Conservation (phyloP, 108 stramenopile genomes). For the Skeletonema tropicum region DNA sequence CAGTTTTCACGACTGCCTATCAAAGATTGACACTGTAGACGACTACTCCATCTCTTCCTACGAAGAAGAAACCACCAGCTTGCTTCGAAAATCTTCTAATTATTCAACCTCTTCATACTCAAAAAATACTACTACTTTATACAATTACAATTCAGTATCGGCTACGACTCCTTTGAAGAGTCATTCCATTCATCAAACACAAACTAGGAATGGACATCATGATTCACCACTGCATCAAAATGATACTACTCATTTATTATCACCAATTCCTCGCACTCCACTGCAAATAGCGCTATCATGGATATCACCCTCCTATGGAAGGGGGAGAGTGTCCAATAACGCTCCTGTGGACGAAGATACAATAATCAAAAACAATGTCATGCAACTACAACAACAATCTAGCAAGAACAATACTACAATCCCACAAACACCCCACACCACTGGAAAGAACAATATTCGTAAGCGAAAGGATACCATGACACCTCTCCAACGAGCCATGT, state of each 20-base stretch:
- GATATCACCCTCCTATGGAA: neutral
- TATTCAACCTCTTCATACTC: conserved; percentile 5
- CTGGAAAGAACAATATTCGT: neutral
- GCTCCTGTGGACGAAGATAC: neutral
- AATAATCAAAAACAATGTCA: neutral
- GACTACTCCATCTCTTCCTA: neutral
- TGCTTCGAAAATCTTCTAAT: conserved; percentile 6
- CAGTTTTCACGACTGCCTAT: conserved; percentile 43
- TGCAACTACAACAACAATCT: neutral
- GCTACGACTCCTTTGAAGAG: neutral
- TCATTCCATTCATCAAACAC: neutral
- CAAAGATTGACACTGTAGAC: conserved; percentile 22
- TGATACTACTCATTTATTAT: neutral
- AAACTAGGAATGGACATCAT: neutral
- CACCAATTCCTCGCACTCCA: neutral
- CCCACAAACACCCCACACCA: neutral
- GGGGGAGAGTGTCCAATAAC: neutral
- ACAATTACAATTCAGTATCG: conserved; percentile 5
- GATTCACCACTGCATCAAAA: neutral
- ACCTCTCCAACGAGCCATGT: conserved; percentile 23
- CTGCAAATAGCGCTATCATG: neutral
- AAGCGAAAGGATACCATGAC: neutral
- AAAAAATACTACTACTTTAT: neutral
- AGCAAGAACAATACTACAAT: neutral
- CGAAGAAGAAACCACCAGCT: conserved; percentile 32